phyloP scores from a whole-genome alignment of 176 grass and related monocot genomes.

The Puccinellia tenuiflora region DNA sequence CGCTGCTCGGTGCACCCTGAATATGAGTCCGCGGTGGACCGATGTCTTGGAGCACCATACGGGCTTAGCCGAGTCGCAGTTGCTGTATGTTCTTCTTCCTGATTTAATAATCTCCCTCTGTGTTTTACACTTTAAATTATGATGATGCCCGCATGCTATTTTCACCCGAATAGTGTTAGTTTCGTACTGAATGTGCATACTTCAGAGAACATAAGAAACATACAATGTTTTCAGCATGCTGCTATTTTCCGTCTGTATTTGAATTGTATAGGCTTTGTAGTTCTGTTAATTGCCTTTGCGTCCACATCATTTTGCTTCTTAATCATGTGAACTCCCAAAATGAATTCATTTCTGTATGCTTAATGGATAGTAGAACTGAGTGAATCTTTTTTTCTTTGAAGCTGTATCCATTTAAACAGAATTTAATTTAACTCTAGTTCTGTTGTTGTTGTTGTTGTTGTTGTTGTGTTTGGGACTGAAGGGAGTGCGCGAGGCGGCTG shows the following conservation, averaged over 20 bases:
- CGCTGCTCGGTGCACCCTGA: slow-evolving; percentile 42
- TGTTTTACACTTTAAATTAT: not conserved
- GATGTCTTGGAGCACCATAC: slow-evolving; percentile 42
- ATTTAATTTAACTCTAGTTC: not conserved
- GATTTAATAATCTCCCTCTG: not conserved
- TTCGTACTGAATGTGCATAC: not conserved
- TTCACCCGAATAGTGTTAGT: not conserved
- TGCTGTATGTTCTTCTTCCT: slow-evolving; percentile 38
- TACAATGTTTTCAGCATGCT: not conserved
- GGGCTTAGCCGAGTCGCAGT: slow-evolving; percentile 27
- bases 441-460: not conserved
- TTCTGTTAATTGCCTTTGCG: not conserved
- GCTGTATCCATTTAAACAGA: not conserved
- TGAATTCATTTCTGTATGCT: not conserved
- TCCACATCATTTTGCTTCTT: too few relatives aligned
- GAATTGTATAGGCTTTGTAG: not conserved
- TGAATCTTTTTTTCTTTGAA: not conserved
- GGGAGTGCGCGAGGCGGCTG: slow-evolving; percentile 43
- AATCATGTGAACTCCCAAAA: too few relatives aligned
- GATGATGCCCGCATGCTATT: slow-evolving; percentile 16
- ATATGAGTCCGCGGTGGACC: slow-evolving; percentile 34
- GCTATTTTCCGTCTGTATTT: not conserved
- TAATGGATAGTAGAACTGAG: not conserved
- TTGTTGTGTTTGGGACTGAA: slow-evolving; percentile 19
- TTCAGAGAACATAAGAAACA: not conserved